Conservation (phyloP, 2,329 filamentous ascomycete species). For the Talaromyces marneffei region DNA sequence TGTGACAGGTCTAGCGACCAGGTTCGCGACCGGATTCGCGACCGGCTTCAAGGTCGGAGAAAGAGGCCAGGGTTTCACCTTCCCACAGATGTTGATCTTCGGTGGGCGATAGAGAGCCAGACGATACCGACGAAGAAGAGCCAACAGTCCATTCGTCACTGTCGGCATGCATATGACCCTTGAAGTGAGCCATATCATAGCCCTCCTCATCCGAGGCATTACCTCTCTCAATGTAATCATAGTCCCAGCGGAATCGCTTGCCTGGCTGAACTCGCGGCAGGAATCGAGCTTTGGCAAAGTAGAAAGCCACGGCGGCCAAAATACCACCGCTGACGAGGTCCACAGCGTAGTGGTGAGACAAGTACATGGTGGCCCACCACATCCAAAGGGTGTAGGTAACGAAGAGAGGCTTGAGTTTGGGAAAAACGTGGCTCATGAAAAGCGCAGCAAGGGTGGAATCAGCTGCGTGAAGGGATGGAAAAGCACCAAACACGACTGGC, state of each 20-base stretch:
- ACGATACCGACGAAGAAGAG: conserved; percentile 70
- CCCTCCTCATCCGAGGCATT: conserved; percentile 51
- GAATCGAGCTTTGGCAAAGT: conserved; percentile 72
- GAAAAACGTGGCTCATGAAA: conserved; percentile 91
- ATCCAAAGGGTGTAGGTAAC: conserved; percentile 84
- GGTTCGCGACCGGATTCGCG: conserved; percentile 38
- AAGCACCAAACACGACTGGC: conserved; percentile 88
- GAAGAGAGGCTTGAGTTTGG: conserved; percentile 71
- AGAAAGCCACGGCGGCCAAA: conserved; percentile 71
- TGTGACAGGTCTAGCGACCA: conserved; percentile 28
- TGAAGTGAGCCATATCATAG: conserved; percentile 53
- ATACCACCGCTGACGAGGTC: conserved; percentile 84
- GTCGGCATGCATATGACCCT: conserved; percentile 55
- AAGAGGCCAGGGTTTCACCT: conserved; percentile 34
- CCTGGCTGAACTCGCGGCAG: conserved; percentile 75
- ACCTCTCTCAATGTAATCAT: conserved; percentile 85
- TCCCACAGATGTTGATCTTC: conserved; percentile 52
- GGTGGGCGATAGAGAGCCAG: conserved; percentile 56
- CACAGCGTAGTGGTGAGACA: conserved; percentile 94
- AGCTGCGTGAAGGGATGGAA: conserved; percentile 86
- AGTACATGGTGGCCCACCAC: conserved; percentile 98
- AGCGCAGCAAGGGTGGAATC: conserved; percentile 84
- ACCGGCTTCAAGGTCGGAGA: conserved; percentile 37
- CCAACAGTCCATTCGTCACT: conserved; percentile 89
- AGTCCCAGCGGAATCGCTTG: conserved; percentile 89